Percentiles rank a stretch among this genome's conserved stretches.
These are phyloP conservation scores for Medicago lupulina DNA, from an alignment of 306 rosid species.

Conservation along the genomic window DNA sequence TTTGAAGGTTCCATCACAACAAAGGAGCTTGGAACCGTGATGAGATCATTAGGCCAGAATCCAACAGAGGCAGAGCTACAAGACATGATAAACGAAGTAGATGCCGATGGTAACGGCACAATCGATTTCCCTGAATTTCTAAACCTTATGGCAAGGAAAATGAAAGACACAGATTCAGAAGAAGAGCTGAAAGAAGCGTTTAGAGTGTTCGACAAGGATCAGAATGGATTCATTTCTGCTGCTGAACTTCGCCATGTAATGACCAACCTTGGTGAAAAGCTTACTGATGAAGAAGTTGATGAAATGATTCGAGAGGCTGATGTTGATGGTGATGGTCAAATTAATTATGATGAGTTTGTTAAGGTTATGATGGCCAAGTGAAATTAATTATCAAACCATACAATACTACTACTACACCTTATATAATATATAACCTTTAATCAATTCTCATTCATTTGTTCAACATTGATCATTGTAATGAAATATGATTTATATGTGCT, in stretches of 20 bases:
- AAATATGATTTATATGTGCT: neutral
- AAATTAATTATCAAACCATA: neutral
- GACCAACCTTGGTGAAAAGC: conserved; percentile 93
- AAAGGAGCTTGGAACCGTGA: conserved; percentile 91
- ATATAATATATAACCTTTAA: neutral
- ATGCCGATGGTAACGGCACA: conserved; percentile 87
- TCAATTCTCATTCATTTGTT: conserved; percentile 9
- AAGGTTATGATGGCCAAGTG: conserved; percentile 97
- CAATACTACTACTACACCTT: neutral
- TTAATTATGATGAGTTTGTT: conserved; percentile 82
- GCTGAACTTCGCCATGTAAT: conserved; percentile 93
- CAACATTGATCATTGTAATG: neutral
- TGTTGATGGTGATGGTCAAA: conserved; percentile 94
- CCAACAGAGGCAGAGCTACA: conserved; percentile 95
- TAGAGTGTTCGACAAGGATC: conserved; percentile 89
- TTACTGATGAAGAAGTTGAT: conserved; percentile 85
- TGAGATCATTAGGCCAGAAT: conserved; percentile 90
- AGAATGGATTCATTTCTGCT: conserved; percentile 90
- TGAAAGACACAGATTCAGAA: conserved; percentile 91
- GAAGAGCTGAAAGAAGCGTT: conserved; percentile 90
- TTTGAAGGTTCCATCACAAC: conserved; percentile 75
- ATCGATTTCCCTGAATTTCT: conserved; percentile 88
- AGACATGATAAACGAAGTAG: conserved; percentile 91
- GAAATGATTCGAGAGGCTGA: conserved; percentile 95
- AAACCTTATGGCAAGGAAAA: conserved; percentile 91